Evolutionary conservation across 2,329 filamentous ascomycete genomes (phyloP), one percentile per base, ranked within the genome.

Genomic region (Colletotrichum costaricense): DNA sequence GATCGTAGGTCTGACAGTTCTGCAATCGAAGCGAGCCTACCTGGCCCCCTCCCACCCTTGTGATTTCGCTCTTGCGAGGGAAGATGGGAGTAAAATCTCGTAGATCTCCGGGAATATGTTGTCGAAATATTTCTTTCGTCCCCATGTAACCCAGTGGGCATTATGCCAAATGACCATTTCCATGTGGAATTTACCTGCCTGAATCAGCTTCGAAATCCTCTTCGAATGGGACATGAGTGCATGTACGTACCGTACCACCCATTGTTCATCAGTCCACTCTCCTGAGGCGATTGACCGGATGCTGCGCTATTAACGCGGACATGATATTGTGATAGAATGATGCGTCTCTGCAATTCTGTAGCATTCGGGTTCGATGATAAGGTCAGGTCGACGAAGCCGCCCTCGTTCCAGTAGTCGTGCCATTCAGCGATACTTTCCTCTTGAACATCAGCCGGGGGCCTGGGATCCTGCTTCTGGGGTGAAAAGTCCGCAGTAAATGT

Each of bases 141-240:
- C 81, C 83, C 83, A 86, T 0, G 79, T 80, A 2, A 78, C 78
- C 81, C 83, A 86, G 67, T 85, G 84, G 0, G 80, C 79, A 12
- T 80, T 80, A 49, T 86, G 84, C 84, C 84, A 86, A 1, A 84
- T 74, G 0, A 84, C 79, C 83, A 86, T 85, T 72, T 86, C 84
- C 79, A 85, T 82, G 54, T 86, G 84, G 52, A 86, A 78, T 72
- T 81, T 82, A 30, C 83, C 83, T 68, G 82, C 81, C 79, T 80
- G 82, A 9, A 81, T 24, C 14, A 19, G 38, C 19, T 22, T 33
- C 28, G 22, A 12, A 16, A 5, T 19, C 3, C 4, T 4, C 2
- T 22, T 7, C 12, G 12, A 28, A 42, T 81, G 38, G 81, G 16
- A 30, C 12, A 4, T 2, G 0, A 5, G 19, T 8, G 12, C 3